Percentiles rank a stretch among this genome's conserved stretches.
phyloP scores from a whole-genome alignment of 257 asterid species.

The Leptodermis oblonga region DNA sequence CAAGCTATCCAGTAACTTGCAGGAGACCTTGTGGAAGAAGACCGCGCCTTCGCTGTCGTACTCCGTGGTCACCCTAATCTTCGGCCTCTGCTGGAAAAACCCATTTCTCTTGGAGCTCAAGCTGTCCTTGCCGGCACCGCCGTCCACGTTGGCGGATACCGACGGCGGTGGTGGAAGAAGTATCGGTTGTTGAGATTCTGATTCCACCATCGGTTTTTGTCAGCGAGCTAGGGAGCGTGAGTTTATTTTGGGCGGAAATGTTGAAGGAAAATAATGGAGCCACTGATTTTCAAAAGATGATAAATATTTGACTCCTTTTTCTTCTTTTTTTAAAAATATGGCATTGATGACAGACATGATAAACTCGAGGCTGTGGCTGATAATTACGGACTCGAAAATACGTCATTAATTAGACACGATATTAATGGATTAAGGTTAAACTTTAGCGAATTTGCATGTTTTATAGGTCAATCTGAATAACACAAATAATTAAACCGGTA shows the following conservation, averaged over 20 bases:
- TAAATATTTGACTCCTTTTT: background rate
- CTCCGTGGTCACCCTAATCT: constrained; percentile 75
- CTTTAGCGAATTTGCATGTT: too few species aligned
- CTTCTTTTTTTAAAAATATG: too few species aligned
- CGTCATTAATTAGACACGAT: too few species aligned
- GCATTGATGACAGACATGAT: too few species aligned
- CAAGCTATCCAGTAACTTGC: constrained; percentile 64
- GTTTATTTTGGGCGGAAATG: constrained; percentile 14
- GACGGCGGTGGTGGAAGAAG: constrained; percentile 10
- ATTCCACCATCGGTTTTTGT: constrained; percentile 18
- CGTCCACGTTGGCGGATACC: background rate
- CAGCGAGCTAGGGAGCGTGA: background rate
- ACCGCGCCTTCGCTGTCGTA: constrained; percentile 82
- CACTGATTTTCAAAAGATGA: background rate
- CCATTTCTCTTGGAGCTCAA: too few species aligned
- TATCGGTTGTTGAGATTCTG: constrained; percentile 13
- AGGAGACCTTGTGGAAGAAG: constrained; percentile 69
- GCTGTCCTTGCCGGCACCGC: background rate
- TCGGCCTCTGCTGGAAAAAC: constrained; percentile 41
- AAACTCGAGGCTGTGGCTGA: too few species aligned
- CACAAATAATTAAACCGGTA: too few species aligned
- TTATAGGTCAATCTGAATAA: too few species aligned
- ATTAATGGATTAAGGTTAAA: too few species aligned
- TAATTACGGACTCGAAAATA: too few species aligned
- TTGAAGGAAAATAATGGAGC: background rate